These are phyloP conservation scores for Arthroderma uncinatum DNA, from an alignment of 2,329 filamentous ascomycete genomes.

Conservation along the genomic window DNA sequence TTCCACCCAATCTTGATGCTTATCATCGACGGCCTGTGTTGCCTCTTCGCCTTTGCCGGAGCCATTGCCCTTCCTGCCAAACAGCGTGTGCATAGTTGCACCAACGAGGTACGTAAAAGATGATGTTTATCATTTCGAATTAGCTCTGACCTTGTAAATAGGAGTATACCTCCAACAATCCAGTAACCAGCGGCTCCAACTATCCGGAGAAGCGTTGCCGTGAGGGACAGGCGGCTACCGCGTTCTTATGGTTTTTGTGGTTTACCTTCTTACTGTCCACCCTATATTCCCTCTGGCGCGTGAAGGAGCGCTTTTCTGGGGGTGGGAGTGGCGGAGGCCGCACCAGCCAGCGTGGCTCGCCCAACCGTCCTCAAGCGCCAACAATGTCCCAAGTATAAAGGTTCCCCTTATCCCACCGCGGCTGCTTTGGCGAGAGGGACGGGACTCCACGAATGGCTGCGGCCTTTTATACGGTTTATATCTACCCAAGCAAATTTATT, in stretches of 20 bases:
- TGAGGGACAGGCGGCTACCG: slow-evolving; percentile 40
- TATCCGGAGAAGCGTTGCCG: slow-evolving; percentile 35
- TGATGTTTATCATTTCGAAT: not conserved
- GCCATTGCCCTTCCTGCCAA: slow-evolving; percentile 40
- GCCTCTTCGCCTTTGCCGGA: slow-evolving; percentile 38
- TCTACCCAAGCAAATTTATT: not conserved
- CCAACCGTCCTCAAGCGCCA: slow-evolving; percentile 4
- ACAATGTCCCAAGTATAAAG: slow-evolving; percentile 16
- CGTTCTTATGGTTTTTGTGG: slow-evolving; percentile 44
- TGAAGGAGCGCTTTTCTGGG: slow-evolving; percentile 19
- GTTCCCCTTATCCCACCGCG: not conserved
- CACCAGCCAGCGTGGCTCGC: slow-evolving; percentile 10
- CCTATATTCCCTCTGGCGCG: slow-evolving; percentile 30
- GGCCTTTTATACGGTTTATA: not conserved
- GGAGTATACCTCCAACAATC: slow-evolving; percentile 29
- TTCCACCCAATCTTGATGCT: slow-evolving; percentile 36
- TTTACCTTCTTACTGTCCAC: slow-evolving; percentile 34
- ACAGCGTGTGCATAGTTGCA: slow-evolving; percentile 36
- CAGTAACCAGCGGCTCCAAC: slow-evolving; percentile 36
- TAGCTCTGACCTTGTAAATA: not conserved
- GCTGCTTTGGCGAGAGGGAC: not conserved
- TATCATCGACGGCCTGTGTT: slow-evolving; percentile 37
- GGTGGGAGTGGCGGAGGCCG: slow-evolving; percentile 10
- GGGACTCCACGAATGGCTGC: no score
- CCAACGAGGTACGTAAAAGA: slow-evolving; percentile 32